A percentile compares a stretch with the other conserved stretches of the same genome.
Conservation (phyloP, 2,329 filamentous ascomycete species). For the Macroventuria anomochaeta region DNA sequence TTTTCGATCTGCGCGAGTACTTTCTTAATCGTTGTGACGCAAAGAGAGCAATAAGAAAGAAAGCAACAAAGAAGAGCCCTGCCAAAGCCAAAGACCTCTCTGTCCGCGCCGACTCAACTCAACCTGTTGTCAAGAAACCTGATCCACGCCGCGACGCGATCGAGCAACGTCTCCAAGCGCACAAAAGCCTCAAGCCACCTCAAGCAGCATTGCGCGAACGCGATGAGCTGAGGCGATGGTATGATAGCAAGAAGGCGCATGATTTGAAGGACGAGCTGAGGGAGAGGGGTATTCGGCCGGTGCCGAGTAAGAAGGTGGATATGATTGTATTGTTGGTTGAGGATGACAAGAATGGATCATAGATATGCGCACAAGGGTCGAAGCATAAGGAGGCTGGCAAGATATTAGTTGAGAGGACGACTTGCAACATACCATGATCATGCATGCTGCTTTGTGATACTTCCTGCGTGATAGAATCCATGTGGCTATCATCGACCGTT, state of each 20-base stretch:
- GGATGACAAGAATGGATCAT: not conserved
- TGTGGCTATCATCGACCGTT: not conserved
- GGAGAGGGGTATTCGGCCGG: not conserved
- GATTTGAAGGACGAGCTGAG: not conserved
- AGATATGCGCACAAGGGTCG: too few relatives aligned
- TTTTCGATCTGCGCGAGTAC: constrained; percentile 2
- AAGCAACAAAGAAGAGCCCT: not conserved
- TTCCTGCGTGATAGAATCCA: not conserved
- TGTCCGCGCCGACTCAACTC: not conserved
- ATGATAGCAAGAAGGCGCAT: not conserved
- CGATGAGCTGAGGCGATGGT: not conserved
- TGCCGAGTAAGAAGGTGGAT: not conserved
- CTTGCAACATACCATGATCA: too few relatives aligned
- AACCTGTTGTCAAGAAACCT: not conserved
- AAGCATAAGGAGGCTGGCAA: too few relatives aligned
- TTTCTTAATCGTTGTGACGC: not conserved
- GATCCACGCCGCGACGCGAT: not conserved
- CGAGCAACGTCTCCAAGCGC: not conserved
- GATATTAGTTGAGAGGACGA: too few relatives aligned
- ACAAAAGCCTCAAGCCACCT: not conserved
- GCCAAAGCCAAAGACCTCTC: not conserved
- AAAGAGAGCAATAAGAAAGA: not conserved
- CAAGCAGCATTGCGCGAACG: not conserved
- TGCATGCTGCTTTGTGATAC: too few relatives aligned
- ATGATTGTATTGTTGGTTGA: not conserved